Evolutionary conservation across 176 grass and related monocot genomes (phyloP).

Genomic region (Typha latifolia): DNA sequence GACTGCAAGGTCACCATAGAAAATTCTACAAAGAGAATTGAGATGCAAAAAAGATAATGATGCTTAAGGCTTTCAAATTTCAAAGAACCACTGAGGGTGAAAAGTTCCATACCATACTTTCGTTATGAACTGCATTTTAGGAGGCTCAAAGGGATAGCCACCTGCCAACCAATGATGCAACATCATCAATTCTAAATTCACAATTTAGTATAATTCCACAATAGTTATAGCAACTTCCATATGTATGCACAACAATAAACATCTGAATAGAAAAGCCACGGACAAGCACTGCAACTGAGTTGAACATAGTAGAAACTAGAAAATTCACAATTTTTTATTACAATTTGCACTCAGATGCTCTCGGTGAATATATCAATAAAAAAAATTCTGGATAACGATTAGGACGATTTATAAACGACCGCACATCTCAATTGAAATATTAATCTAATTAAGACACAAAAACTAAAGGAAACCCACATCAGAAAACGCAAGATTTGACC

Average conservation of each 20-base stretch:
- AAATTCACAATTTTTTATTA: not conserved
- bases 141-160: constrained; percentile 96
- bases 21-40: too few relatives aligned
- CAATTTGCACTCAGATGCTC: not conserved
- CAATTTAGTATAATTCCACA: not conserved
- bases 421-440: too few relatives aligned
- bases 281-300: too few relatives aligned
- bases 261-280: too few relatives aligned
- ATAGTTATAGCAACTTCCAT: too few relatives aligned
- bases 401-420: too few relatives aligned
- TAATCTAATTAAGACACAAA: too few relatives aligned
- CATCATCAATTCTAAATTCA: constrained; percentile 3
- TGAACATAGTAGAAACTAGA: not conserved
- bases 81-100: not conserved
- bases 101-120: constrained; percentile 89
- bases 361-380: not conserved
- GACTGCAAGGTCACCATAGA: too few relatives aligned
- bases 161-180: constrained; percentile 42
- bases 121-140: constrained; percentile 98
- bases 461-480: not conserved
- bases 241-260: too few relatives aligned
- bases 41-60: not conserved
- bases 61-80: not conserved
- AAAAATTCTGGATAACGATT: too few relatives aligned
- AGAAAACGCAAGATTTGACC: not conserved